Evolutionary conservation across 805 yeast genomes (phyloP), one percentile per base, ranked within the genome.

Genomic region (Torulaspora maleeae): DNA sequence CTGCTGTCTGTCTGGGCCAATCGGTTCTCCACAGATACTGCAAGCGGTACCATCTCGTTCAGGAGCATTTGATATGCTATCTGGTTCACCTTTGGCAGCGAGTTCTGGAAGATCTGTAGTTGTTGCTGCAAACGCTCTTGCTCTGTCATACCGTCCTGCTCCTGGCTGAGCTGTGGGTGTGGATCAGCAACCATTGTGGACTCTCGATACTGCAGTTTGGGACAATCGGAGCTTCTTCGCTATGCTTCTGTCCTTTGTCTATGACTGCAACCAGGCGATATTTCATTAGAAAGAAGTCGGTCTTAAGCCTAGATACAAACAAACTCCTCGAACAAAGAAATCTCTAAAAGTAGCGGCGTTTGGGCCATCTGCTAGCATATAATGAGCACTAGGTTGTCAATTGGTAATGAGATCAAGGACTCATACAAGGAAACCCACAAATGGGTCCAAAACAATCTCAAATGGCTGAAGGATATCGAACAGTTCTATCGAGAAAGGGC

Each of bases 401-500:
- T 84, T 36, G 93, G 91, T 25, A 81, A 83, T 61, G 89, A 83
- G 57, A 68, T 84, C 45, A 82, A 83, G 58, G 97, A 93, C 63
- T 80, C 87, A 11, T 93, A 73, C 71, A 83, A 84, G 51, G 74
- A 76, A 38, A 86, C 95, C 1, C 76, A 78, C 49, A 80, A 80
- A 48, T 93, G 98, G 98, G 77, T 83, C 41, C 67, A 71, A 41
- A 78, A 81, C 45, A 89, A 93, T 34, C 67, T 86, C 41, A 74
- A 73, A 36, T 90, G 93, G 85, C 69, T 91, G 9, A 64, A 71
- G 0, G 98, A 91, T 54, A 69, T 93, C 8, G 95, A 86, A 58
- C 75, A 74, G 35, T 93, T 91, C 63, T 93, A 90, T 66, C 76
- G 79, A 29, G 96, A 89, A 65, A 72, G 98, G 29, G 82, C 96